Evolutionary conservation across 2,329 filamentous ascomycete species (phyloP).

Genomic region (Penicillium sp.): DNA sequence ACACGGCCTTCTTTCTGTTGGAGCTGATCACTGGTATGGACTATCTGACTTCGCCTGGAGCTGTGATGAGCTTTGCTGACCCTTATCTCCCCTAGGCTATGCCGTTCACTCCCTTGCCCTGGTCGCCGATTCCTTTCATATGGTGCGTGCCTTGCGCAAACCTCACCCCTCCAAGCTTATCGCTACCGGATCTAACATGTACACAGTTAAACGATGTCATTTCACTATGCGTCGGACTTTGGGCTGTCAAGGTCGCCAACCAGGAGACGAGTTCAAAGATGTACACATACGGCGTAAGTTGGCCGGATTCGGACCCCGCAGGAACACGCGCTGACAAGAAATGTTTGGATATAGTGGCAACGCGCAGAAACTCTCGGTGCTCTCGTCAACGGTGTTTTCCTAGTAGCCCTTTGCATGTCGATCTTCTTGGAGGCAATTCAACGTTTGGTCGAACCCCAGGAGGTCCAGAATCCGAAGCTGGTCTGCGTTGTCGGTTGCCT

Average conservation of each 20-base stretch:
- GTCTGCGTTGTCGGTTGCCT: constrained; percentile 86
- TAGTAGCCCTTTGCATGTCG: constrained; percentile 92
- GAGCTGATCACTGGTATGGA: constrained; percentile 71
- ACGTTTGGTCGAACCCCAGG: constrained; percentile 85
- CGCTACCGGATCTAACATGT: neutral
- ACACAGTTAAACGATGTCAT: constrained; percentile 90
- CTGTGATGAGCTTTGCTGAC: constrained; percentile 14
- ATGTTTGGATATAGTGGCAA: constrained; percentile 66
- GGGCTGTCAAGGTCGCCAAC: constrained; percentile 89
- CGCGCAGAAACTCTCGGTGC: constrained; percentile 95
- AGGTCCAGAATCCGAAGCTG: constrained; percentile 78
- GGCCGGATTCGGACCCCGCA: neutral
- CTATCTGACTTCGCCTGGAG: neutral
- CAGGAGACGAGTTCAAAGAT: constrained; percentile 77
- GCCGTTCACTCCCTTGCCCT: constrained; percentile 86
- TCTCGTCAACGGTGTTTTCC: constrained; percentile 94
- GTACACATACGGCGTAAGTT: constrained; percentile 87
- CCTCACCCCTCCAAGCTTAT: neutral
- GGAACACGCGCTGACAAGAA: constrained; percentile 10
- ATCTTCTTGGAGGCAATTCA: constrained; percentile 95
- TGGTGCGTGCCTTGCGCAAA: constrained; percentile 58
- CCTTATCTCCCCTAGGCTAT: constrained; percentile 56
- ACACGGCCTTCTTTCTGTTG: constrained; percentile 83
- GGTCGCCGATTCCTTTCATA: constrained; percentile 96
- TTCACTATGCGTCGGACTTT: constrained; percentile 85